Conservation (phyloP, 805 yeast species). For the Cyberlindnera lachancei region DNA sequence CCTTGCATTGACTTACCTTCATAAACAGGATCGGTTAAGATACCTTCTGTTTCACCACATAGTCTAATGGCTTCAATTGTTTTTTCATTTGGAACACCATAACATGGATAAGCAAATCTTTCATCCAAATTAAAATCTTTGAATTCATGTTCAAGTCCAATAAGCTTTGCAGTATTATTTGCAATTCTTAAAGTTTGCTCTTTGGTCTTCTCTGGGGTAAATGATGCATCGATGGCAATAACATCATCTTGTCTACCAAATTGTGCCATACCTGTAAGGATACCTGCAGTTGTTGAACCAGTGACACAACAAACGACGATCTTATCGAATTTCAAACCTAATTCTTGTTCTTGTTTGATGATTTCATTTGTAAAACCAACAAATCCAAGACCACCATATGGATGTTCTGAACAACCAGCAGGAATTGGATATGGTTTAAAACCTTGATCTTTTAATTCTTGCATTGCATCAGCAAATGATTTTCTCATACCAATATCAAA, state of each 20-base stretch:
- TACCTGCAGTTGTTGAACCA: conserved; percentile 14
- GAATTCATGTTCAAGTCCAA: conserved; percentile 10
- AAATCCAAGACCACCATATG: conserved; percentile 14
- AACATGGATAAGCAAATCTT: conserved; percentile 13
- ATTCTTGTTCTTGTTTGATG: conserved; percentile 8
- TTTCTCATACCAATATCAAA: conserved; percentile 15
- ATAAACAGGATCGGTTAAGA: conserved; percentile 13
- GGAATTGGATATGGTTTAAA: conserved; percentile 11
- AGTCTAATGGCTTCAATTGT: conserved; percentile 15
- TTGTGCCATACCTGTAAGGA: conserved; percentile 14
- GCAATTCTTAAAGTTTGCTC: conserved; percentile 12
- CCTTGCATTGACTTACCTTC: conserved; percentile 16
- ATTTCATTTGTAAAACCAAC: conserved; percentile 13
- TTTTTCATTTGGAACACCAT: conserved; percentile 14
- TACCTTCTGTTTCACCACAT: conserved; percentile 14
- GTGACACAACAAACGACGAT: conserved; percentile 14
- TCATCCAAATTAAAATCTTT: conserved; percentile 10
- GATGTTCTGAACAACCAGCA: conserved; percentile 14
- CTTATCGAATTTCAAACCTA: conserved; percentile 11
- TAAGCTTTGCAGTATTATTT: conserved; percentile 14
- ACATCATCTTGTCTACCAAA: conserved; percentile 12
- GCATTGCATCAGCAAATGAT: conserved; percentile 10
- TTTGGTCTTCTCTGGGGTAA: conserved; percentile 14
- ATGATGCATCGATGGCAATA: conserved; percentile 15
- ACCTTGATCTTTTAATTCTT: conserved; percentile 10